Evolutionary conservation across 257 asterid species (phyloP).

Genomic region (Agastache rugosa): DNA sequence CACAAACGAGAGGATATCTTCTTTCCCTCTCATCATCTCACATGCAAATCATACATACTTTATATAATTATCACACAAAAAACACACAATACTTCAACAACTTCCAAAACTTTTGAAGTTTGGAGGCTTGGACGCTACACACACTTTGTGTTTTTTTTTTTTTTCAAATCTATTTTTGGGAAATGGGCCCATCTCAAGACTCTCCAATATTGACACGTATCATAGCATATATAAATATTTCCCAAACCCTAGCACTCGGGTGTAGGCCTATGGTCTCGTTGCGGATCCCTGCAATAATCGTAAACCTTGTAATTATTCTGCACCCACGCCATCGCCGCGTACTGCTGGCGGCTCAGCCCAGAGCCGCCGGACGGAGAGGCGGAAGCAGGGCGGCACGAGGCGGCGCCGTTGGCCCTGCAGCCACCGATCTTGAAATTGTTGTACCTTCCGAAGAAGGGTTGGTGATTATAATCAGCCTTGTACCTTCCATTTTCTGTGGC

Average conservation of each 20-base stretch:
- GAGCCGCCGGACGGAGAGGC: slow-evolving; percentile 51
- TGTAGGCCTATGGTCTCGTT: slow-evolving; percentile 61
- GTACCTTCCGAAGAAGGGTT: slow-evolving; percentile 77
- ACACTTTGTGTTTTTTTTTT: too few species aligned
- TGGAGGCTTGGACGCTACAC: slow-evolving; percentile 51
- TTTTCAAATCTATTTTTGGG: slow-evolving; percentile 17
- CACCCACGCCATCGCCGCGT: slow-evolving; percentile 69
- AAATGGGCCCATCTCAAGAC: slow-evolving; percentile 49
- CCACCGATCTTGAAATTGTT: slow-evolving; percentile 65
- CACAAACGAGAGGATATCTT: slow-evolving; percentile 9
- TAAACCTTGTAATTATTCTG: slow-evolving; percentile 62
- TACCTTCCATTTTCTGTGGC: slow-evolving; percentile 86
- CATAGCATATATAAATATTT: background rate
- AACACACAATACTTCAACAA: background rate
- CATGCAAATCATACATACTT: slow-evolving; percentile 5
- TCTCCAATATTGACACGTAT: slow-evolving; percentile 33
- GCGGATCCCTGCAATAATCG: slow-evolving; percentile 68
- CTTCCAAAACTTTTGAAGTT: slow-evolving; percentile 36
- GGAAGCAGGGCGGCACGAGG: slow-evolving; percentile 50
- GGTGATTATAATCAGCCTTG: slow-evolving; percentile 71
- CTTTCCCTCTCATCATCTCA: background rate
- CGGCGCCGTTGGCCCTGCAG: slow-evolving; percentile 44
- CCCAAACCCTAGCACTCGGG: slow-evolving; percentile 69
- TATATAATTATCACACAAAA: slow-evolving; percentile 11
- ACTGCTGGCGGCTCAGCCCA: slow-evolving; percentile 76